A percentile compares a stretch with the other conserved stretches of the same genome.
phyloP scores from a whole-genome alignment of 2,329 filamentous ascomycete species.

The Penicillium sp. region DNA sequence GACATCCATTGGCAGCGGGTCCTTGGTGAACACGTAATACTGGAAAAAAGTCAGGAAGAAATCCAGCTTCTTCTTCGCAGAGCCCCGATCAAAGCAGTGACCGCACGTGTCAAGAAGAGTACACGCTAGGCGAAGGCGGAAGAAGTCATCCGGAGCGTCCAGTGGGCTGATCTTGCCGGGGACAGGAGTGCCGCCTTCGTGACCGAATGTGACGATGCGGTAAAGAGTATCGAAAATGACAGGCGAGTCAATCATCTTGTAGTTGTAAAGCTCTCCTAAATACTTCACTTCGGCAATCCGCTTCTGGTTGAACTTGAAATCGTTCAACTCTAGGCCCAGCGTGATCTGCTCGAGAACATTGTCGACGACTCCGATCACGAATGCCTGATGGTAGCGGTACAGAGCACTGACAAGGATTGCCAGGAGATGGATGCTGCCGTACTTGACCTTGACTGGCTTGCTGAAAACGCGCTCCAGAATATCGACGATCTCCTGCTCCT shows the following conservation, averaged over 20 bases:
- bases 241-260: slow-evolving; percentile 92
- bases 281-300: slow-evolving; percentile 96
- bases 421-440: slow-evolving; percentile 91
- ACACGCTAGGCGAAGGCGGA: slow-evolving; percentile 87
- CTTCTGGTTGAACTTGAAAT: slow-evolving; percentile 96
- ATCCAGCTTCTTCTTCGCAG: slow-evolving; percentile 94
- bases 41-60: slow-evolving; percentile 94
- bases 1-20: slow-evolving; percentile 90
- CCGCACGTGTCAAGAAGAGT: slow-evolving; percentile 93
- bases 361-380: slow-evolving; percentile 89
- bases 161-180: slow-evolving; percentile 75
- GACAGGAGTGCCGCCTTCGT: slow-evolving; percentile 76
- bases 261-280: slow-evolving; percentile 94
- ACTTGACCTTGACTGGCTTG: slow-evolving; percentile 96
- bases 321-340: slow-evolving; percentile 88
- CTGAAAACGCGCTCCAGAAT: slow-evolving; percentile 90
- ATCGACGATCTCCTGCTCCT: slow-evolving; percentile 81
- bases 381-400: slow-evolving; percentile 88
- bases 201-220: slow-evolving; percentile 89
- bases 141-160: slow-evolving; percentile 91
- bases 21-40: slow-evolving; percentile 93
- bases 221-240: slow-evolving; percentile 96
- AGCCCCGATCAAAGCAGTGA: slow-evolving; percentile 91
- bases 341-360: slow-evolving; percentile 85
- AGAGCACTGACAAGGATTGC: slow-evolving; percentile 86